Base-by-base conservation (phyloP, 176 grass and related monocot species). In the Thalia dealbata region DNA sequence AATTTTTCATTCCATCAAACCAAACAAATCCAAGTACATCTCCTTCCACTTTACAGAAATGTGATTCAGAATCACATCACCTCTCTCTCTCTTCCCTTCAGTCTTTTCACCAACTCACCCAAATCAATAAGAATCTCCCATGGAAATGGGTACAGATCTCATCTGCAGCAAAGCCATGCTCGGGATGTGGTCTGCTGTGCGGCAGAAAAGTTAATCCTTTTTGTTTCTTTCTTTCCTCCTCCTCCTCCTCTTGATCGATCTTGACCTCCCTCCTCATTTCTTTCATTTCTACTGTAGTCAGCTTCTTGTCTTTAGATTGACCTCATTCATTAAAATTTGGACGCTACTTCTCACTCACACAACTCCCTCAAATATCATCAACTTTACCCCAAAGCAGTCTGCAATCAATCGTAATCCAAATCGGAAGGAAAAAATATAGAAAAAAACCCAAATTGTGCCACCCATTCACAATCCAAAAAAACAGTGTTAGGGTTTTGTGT, bases 1-100 rank as follows among this genome's bases (percentile, higher is more conserved):
- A 13, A 41, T 43, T 43, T 78, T 41, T 28, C 73, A 50, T 63
- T 64, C 60, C 73, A 25, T 48, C 24, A 48, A 75, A 28, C 44
- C 38, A 63, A 75, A 51, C 60, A 50, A 75, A 63, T 75, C 59
- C 73, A 75, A 29, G 43, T 25, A 45, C 75, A 78, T 43, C 15
- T 9, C 32, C 27, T 38, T 18, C 51, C 64, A 14, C 75, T 67
- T 63, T 69, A 55, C 64, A 78, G 6, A 55, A 41, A 24, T 7
- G 48, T 27, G 24, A 42, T 51, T 63, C 29, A 63, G 51, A 15
- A 30, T 14, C 50, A 22, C 14, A 76, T 27, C 58, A 6, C 3
- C 19, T 10, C 71, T 24, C 3, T 48, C 56, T 28, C 41, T 64
- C 29, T 29, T 3, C 26, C 38, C 52, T 25, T 12, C 29, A 55